Evolutionary conservation across 805 yeast species (phyloP).

Genomic region (Scheffersomyces lignosus): DNA sequence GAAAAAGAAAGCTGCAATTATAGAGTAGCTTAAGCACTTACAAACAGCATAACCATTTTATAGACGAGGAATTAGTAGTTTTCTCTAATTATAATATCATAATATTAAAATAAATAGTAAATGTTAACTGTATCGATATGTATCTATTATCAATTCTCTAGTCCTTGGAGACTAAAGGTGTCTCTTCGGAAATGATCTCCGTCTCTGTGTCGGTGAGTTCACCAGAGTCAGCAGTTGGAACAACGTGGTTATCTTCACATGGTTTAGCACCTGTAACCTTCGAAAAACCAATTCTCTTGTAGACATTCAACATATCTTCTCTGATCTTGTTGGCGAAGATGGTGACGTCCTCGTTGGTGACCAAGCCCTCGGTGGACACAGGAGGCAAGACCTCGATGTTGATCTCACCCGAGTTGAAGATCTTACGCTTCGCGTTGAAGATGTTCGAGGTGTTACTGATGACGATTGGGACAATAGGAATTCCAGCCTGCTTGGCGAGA

Average conservation of each 20-base stretch:
- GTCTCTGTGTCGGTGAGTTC: conserved; percentile 9
- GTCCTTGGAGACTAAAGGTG: conserved; percentile 21
- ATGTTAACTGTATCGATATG: no score
- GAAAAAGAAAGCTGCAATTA: conserved; percentile 39
- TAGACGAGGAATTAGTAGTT: no score
- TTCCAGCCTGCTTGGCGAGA: conserved; percentile 87
- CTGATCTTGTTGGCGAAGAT: conserved; percentile 57
- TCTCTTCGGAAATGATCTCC: conserved; percentile 19
- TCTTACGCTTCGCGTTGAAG: conserved; percentile 56
- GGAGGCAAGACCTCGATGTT: conserved; percentile 80
- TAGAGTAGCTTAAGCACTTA: conserved; percentile 17
- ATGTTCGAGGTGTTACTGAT: conserved; percentile 82
- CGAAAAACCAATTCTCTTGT: conserved; percentile 46
- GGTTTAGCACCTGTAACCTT: conserved; percentile 5
- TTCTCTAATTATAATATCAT: no score
- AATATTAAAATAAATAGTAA: no score
- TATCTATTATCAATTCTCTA: no score
- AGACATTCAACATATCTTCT: conserved; percentile 51
- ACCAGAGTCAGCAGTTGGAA: conserved; percentile 1
- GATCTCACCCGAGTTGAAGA: conserved; percentile 79
- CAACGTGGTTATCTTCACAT: conserved; percentile 1
- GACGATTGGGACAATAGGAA: conserved; percentile 87
- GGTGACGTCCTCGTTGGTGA: conserved; percentile 67
- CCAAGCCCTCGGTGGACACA: conserved; percentile 63
- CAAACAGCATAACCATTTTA: background rate